These are phyloP conservation scores for Colletotrichum incanum DNA, from an alignment of 2,329 filamentous ascomycete species.

Conservation along the genomic window DNA sequence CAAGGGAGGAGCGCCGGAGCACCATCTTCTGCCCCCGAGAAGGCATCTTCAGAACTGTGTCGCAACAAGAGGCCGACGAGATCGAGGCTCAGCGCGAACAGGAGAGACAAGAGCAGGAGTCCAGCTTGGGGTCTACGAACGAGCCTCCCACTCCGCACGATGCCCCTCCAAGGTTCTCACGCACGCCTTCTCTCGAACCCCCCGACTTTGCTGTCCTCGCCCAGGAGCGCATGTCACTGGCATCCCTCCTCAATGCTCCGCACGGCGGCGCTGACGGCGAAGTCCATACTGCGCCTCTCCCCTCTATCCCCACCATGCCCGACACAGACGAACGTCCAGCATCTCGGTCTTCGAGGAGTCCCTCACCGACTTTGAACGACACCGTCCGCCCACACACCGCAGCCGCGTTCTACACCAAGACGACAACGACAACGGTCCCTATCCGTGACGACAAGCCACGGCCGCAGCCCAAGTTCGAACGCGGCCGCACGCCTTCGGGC, in stretches of 20 bases:
- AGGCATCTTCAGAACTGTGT: constrained; percentile 75
- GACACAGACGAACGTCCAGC: constrained; percentile 45
- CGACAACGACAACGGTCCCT: constrained; percentile 68
- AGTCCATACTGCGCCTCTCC: constrained; percentile 52
- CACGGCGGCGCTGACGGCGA: constrained; percentile 55
- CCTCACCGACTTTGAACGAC: constrained; percentile 19
- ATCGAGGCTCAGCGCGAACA: constrained; percentile 54
- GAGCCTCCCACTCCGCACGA: constrained; percentile 54
- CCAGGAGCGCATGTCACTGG: constrained; percentile 70
- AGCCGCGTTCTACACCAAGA: constrained; percentile 64
- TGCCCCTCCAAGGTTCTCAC: constrained; percentile 61
- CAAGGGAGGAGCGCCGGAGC: constrained; percentile 62
- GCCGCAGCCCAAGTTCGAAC: constrained; percentile 59
- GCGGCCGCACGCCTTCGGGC: constrained; percentile 62
- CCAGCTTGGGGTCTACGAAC: constrained; percentile 41
- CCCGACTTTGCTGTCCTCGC: constrained; percentile 70
- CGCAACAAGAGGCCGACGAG: constrained; percentile 66
- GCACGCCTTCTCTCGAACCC: constrained; percentile 75
- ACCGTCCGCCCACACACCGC: constrained; percentile 62
- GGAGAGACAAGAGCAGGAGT: constrained; percentile 42
- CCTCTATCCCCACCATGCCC: constrained; percentile 61
- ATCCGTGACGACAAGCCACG: constrained; percentile 61
- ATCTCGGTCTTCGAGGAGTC: constrained; percentile 23
- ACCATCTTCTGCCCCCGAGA: constrained; percentile 74
- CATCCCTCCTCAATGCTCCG: constrained; percentile 74